These are phyloP conservation scores for Clonostachys rosea DNA, from an alignment of 2,329 filamentous ascomycete genomes.

Conservation along the genomic window DNA sequence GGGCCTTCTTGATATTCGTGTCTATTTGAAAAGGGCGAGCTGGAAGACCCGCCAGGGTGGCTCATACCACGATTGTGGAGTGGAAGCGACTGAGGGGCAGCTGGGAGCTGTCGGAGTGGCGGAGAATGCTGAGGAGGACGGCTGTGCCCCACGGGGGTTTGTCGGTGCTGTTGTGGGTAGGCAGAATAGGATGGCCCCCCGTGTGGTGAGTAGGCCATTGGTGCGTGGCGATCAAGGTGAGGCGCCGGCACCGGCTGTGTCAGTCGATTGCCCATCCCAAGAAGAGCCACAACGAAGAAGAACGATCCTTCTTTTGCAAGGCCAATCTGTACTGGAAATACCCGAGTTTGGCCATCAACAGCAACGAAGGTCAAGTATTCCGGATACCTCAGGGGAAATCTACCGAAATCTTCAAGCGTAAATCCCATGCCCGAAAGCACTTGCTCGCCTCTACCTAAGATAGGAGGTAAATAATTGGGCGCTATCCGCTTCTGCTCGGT, in stretches of 20 bases:
- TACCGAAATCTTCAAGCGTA: constrained; percentile 43
- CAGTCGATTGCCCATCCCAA: constrained; percentile 29
- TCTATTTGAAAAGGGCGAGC: constrained; percentile 36
- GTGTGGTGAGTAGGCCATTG: no score
- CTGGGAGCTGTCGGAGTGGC: constrained; percentile 16
- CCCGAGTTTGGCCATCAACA: constrained; percentile 44
- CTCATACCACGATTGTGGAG: constrained; percentile 21
- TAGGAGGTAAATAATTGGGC: constrained; percentile 60
- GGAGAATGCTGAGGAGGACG: constrained; percentile 18
- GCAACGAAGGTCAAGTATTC: constrained; percentile 51
- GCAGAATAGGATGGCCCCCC: constrained; percentile 19
- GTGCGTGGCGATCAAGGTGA: no score
- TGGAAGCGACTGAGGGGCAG: constrained; percentile 18
- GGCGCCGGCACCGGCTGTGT: constrained; percentile 18
- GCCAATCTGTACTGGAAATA: constrained; percentile 46
- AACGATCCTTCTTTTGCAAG: constrained; percentile 57
- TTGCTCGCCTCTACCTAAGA: constrained; percentile 50
- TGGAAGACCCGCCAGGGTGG: constrained; percentile 33
- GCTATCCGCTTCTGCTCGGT: constrained; percentile 54
- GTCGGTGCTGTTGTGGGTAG: neutral
- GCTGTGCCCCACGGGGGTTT: neutral
- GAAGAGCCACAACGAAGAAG: constrained; percentile 53
- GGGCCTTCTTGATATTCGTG: constrained; percentile 38
- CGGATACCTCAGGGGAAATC: constrained; percentile 45
- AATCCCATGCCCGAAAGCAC: constrained; percentile 53